These are phyloP conservation scores for Paspalum vaginatum DNA, from an alignment of 176 grass and related monocot genomes.

Conservation along the genomic window DNA sequence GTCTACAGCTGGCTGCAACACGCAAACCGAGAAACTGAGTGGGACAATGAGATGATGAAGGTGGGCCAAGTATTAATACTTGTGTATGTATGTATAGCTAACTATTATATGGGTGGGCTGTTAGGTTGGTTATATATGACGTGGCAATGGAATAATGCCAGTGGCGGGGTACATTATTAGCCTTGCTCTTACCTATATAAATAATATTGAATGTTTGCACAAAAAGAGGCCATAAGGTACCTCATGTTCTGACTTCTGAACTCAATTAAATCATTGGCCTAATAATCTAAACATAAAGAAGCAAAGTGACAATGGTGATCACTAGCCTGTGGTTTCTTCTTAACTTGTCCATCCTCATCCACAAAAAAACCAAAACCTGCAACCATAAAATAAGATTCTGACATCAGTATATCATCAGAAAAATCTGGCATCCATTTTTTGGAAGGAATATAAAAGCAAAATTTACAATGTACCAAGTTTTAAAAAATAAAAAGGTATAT, in stretches of 20 bases:
- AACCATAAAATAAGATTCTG: background rate
- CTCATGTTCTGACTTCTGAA: background rate
- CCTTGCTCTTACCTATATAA: background rate
- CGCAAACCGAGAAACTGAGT: too few relatives aligned
- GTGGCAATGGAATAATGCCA: too few relatives aligned
- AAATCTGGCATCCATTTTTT: background rate
- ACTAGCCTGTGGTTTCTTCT: slow-evolving; percentile 83
- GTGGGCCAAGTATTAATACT: too few relatives aligned
- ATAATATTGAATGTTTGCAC: background rate
- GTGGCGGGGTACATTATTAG: too few relatives aligned
- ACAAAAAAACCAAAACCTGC: slow-evolving; percentile 90
- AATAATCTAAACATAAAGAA: too few relatives aligned
- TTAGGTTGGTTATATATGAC: too few relatives aligned
- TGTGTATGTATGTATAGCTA: too few relatives aligned
- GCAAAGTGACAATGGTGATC: background rate
- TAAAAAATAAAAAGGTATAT: background rate
- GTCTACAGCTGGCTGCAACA: too few relatives aligned
- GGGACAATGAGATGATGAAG: too few relatives aligned
- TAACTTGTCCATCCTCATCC: slow-evolving; percentile 61
- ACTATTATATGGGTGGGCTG: too few relatives aligned
- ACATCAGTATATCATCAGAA: background rate
- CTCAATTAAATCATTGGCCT: too few relatives aligned
- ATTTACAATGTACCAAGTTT: background rate
- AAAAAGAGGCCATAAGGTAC: slow-evolving; percentile 8
- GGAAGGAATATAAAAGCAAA: background rate